A percentile compares a stretch with the other conserved stretches of the same genome.
phyloP scores from a whole-genome alignment of 2,329 filamentous ascomycete genomes.

The Dactylellina parvicollis region DNA sequence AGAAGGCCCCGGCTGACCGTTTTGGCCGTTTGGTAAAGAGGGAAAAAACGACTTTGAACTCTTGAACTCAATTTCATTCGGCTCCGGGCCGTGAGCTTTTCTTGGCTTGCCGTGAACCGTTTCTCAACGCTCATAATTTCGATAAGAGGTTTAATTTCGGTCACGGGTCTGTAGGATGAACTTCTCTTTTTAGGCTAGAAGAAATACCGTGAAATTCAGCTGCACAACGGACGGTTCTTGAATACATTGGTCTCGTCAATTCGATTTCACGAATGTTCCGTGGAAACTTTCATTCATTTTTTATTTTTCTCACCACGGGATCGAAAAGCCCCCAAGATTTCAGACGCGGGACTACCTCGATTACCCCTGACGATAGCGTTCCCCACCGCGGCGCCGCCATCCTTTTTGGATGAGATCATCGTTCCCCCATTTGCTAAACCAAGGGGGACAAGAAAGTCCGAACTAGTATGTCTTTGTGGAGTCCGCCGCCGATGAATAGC shows the following conservation, averaged over 20 bases:
- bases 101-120: constrained; percentile 17
- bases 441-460: constrained; percentile 17
- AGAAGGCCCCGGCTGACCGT: too few relatives aligned
- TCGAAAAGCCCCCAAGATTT: too few relatives aligned
- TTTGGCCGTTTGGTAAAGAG: too few relatives aligned
- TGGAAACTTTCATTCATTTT: background rate
- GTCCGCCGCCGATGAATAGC: constrained; percentile 3
- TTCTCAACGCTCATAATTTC: constrained; percentile 10
- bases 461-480: constrained; percentile 9
- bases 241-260: background rate
- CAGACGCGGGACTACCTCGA: background rate
- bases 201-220: too few relatives aligned
- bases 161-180: too few relatives aligned
- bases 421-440: constrained; percentile 10
- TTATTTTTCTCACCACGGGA: too few relatives aligned
- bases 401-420: constrained; percentile 43
- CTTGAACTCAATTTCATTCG: too few relatives aligned
- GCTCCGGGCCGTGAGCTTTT: too few relatives aligned
- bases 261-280: background rate
- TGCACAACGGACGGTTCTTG: background rate
- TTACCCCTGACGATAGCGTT: constrained; percentile 31
- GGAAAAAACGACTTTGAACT: too few relatives aligned
- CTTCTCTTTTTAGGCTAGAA: background rate
- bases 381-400: constrained; percentile 8
- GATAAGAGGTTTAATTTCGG: too few relatives aligned